Conservation (phyloP, 352 stramenopile species). For the Phytophthora megakarya region DNA sequence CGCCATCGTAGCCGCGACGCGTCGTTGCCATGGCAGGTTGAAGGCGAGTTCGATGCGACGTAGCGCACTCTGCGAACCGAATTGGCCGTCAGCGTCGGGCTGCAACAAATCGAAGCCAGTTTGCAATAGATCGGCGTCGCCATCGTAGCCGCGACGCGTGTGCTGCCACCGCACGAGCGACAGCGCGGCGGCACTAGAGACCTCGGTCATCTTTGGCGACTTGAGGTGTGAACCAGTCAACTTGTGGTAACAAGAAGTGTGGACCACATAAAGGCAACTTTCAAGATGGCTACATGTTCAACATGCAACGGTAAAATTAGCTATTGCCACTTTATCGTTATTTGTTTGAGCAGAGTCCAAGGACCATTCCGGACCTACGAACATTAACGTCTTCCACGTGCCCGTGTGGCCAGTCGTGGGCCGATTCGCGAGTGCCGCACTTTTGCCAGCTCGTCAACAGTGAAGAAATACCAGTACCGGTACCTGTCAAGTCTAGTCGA, state of each 20-base stretch:
- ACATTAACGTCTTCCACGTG: conserved; percentile 27
- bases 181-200: conserved; percentile 47
- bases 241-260: conserved; percentile 9
- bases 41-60: conserved; percentile 42
- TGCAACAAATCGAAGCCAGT: conserved; percentile 43
- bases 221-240: conserved; percentile 30
- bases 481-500: conserved; percentile 11
- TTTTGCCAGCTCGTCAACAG: conserved; percentile 67
- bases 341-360: not conserved
- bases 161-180: conserved; percentile 72
- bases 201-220: conserved; percentile 16
- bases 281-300: conserved; percentile 19
- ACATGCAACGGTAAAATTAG: conserved; percentile 27
- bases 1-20: conserved; percentile 58
- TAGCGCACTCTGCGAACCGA: conserved; percentile 31
- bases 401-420: conserved; percentile 75
- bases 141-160: conserved; percentile 58
- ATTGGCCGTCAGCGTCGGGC: conserved; percentile 19
- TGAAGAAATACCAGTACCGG: conserved; percentile 5
- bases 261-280: conserved; percentile 22
- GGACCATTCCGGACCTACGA: conserved; percentile 23
- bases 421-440: conserved; percentile 58
- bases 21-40: conserved; percentile 68
- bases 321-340: not conserved
- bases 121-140: conserved; percentile 46